These are phyloP conservation scores for Dothistroma pini DNA, from an alignment of 2,329 filamentous ascomycete species.

Conservation along the genomic window DNA sequence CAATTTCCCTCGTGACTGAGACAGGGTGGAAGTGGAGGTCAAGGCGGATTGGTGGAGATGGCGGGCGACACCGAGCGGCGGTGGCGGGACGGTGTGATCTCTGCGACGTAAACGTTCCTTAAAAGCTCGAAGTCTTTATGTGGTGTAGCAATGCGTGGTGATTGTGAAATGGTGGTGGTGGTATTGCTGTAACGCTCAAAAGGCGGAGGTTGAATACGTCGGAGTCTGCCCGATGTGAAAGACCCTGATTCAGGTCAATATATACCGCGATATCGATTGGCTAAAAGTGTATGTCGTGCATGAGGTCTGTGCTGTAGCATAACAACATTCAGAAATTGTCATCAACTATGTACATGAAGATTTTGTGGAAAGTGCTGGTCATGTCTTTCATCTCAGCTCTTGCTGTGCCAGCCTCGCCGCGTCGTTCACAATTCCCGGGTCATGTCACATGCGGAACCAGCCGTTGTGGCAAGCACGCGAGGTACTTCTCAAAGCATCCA, in stretches of 20 bases:
- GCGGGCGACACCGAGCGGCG: background rate
- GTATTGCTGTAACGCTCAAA: background rate
- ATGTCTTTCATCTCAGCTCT: background rate
- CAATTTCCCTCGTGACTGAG: background rate
- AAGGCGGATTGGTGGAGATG: background rate
- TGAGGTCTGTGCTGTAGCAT: background rate
- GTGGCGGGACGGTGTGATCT: background rate
- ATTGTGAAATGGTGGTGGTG: background rate
- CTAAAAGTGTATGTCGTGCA: background rate
- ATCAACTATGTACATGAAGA: background rate
- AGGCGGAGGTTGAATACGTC: background rate
- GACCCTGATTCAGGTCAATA: constrained; percentile 1
- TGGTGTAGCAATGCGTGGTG: background rate
- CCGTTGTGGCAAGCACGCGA: constrained; percentile 1
- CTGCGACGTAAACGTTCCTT: background rate
- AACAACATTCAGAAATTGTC: background rate
- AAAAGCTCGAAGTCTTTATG: background rate
- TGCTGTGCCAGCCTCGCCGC: background rate
- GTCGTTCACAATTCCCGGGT: background rate
- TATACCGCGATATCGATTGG: background rate
- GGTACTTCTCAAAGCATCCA: background rate
- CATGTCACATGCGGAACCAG: background rate
- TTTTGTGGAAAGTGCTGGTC: background rate
- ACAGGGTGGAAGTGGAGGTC: background rate
- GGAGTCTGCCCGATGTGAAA: background rate